Evolutionary conservation across 306 rosid genomes (phyloP).

Genomic region (Comarum palustre): DNA sequence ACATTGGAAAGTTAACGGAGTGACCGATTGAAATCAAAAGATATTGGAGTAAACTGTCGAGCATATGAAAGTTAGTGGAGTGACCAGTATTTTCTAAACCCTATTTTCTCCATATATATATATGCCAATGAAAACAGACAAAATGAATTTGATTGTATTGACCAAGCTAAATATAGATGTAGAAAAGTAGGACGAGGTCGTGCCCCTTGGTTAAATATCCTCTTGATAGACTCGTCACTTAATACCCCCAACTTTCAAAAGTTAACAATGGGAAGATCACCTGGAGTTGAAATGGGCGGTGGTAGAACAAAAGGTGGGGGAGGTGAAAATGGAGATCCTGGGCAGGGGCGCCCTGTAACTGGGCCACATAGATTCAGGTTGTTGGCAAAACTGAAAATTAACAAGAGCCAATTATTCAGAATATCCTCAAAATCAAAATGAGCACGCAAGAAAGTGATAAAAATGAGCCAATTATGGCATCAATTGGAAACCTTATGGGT

Average conservation of each 20-base stretch:
- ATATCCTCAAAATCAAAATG: conserved; percentile 14
- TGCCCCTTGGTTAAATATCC: background rate
- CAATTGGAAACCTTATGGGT: conserved; percentile 72
- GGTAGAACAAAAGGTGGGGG: conserved; percentile 99
- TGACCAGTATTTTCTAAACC: too few relatives aligned
- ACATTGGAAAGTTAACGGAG: too few relatives aligned
- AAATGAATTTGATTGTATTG: background rate
- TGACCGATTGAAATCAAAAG: too few relatives aligned
- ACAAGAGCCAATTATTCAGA: conserved; percentile 23
- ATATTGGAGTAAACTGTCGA: too few relatives aligned
- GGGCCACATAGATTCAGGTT: conserved; percentile 92
- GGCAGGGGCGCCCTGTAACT: conserved; percentile 97
- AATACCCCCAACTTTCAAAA: conserved; percentile 7
- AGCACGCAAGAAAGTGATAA: conserved; percentile 20
- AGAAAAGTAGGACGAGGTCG: background rate
- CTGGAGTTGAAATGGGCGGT: conserved; percentile 77
- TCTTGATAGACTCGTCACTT: background rate
- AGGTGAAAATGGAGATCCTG: conserved; percentile 98
- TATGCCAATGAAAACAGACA: background rate
- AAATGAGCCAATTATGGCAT: too few relatives aligned
- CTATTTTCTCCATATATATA: too few relatives aligned
- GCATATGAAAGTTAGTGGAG: too few relatives aligned
- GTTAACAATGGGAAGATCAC: conserved; percentile 42
- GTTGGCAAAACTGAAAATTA: conserved; percentile 83
- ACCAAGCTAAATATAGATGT: background rate